Base-by-base conservation (phyloP, 352 stramenopile genomes). In the Phytopythium oedochilum region DNA sequence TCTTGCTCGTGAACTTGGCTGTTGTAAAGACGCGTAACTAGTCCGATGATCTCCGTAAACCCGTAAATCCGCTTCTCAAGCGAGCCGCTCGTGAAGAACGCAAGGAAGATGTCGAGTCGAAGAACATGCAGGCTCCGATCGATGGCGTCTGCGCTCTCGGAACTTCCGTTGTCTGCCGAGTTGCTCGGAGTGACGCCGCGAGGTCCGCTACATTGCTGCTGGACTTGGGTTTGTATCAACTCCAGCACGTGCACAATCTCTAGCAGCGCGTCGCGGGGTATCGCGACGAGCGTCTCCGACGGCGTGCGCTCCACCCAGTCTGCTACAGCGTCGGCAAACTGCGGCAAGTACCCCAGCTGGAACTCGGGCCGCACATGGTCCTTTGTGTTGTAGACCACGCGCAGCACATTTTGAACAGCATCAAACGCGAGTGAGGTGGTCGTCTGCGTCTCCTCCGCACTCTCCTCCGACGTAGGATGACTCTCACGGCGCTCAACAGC, bases 11-110 rank as follows among this genome's bases (percentile, higher is more conserved):
- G 57, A 25, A 77, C 57, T 45, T 70, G 53, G 29, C 71, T 39
- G 42, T 80, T 80, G 62, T 74, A 80, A 25, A 81, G 45, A 10
- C 62, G 58, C 9, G 67, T 79, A 9, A 82, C 56, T 9, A 75
- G 48, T 6, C 71, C 60, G 5, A 83, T 70, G 31, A 91, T 78
- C 43, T 93, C 83, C 3, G 78, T 72, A 17, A 93, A 64, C 1
- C 80, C 80, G 36, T 86, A 78, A 32, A 93, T 87, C 2, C 80
- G 72, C 39, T 88, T 89, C 49, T 91, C 83, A 22, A 93, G 54
- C 6, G 78, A 83, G 25, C n/a, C 63, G 25, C 68, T 71, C 15
- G 52, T 65, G 52, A 93, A 82, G 26, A 78, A 83, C 4, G 73
- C 66, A 18, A 72, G 44, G 15, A 75, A 72, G 15, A 88, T 65